Percentiles rank a stretch among this genome's conserved stretches.
These are phyloP conservation scores for Pterulicium gracile DNA, from an alignment of 1,284 basidiomycete genomes.

Conservation along the genomic window DNA sequence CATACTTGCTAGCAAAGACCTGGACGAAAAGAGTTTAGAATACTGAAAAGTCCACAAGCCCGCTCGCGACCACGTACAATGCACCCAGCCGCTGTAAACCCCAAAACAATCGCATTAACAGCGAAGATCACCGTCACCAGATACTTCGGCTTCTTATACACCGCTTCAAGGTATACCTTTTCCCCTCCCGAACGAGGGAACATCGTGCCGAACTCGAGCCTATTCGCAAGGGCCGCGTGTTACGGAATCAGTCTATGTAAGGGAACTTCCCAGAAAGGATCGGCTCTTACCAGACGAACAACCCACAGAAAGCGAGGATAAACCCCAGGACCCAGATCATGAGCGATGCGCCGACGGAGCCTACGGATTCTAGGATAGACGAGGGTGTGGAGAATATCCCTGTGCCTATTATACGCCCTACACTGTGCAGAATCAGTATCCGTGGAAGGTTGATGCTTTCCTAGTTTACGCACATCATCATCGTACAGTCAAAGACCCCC, in stretches of 20 bases:
- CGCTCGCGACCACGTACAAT: background rate
- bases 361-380: too few species aligned
- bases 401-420: too few species aligned
- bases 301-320: background rate
- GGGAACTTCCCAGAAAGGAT: background rate
- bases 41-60: too few species aligned
- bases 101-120: slow-evolving; percentile 4
- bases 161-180: slow-evolving; percentile 35
- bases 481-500: too few species aligned
- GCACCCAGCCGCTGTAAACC: slow-evolving; percentile 3
- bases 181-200: slow-evolving; percentile 39
- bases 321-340: too few species aligned
- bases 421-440: too few species aligned
- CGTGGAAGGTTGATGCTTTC: too few species aligned
- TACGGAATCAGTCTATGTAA: background rate
- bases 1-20: too few species aligned
- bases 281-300: background rate
- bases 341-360: too few species aligned
- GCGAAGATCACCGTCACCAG: slow-evolving; percentile 3
- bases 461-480: too few species aligned
- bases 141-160: slow-evolving; percentile 7
- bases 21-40: too few species aligned
- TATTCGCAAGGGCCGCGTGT: slow-evolving; percentile 15
- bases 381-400: too few species aligned
- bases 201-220: slow-evolving; percentile 18